Evolutionary conservation across 169 alveolate genomes (phyloP).

Genomic region (Plasmodium vinckei): DNA sequence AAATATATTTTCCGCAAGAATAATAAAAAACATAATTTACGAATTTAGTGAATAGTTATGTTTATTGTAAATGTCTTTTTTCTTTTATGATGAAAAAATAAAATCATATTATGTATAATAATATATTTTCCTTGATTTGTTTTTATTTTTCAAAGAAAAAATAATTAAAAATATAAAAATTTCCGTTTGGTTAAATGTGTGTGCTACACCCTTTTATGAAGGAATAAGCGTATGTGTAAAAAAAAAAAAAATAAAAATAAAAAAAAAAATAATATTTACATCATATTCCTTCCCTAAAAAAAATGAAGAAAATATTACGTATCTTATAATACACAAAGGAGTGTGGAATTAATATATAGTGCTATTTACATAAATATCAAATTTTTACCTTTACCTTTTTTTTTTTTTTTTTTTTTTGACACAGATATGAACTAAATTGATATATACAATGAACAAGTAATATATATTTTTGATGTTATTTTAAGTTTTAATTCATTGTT

Average conservation of each 20-base stretch:
- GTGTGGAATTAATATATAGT: conserved; percentile 1
- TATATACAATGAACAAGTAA: neutral
- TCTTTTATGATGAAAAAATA: conserved; percentile 11
- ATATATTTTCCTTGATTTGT: conserved; percentile 18
- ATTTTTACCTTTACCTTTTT: neutral
- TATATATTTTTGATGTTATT: conserved; percentile 22
- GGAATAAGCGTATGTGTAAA: neutral
- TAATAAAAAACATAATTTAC: neutral
- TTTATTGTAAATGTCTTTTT: neutral
- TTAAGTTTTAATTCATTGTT: conserved; percentile 62
- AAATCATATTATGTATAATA: neutral
- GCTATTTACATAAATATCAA: neutral
- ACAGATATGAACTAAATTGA: conserved; percentile 3
- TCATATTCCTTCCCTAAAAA: neutral
- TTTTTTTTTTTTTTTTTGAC: conserved; percentile 12
- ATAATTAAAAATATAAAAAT: conserved; percentile 14
- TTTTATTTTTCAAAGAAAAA: conserved; percentile 28
- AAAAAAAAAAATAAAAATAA: conserved; percentile 13
- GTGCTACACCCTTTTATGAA: conserved; percentile 21
- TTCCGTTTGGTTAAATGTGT: conserved; percentile 24
- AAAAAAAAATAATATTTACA: neutral
- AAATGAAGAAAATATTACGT: conserved; percentile 15
- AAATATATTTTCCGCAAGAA: conserved; percentile 10
- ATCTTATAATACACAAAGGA: conserved; percentile 12
- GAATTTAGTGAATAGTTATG: too few relatives aligned